These are phyloP conservation scores for Elymus sibiricus DNA, from an alignment of 176 grass and related monocot species.

Conservation along the genomic window DNA sequence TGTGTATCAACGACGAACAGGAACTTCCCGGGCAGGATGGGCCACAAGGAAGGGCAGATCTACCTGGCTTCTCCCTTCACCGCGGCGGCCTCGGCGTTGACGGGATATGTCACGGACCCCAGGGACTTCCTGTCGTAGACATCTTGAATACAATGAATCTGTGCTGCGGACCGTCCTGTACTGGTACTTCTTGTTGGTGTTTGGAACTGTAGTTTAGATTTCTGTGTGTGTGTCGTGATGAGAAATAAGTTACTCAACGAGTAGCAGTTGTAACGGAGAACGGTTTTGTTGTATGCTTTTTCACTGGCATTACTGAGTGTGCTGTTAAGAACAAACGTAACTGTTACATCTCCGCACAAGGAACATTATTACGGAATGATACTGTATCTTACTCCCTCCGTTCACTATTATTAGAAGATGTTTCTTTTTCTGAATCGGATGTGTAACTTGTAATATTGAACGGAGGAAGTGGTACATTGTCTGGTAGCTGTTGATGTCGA, in stretches of 20 bases:
- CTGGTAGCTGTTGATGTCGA: too few relatives aligned
- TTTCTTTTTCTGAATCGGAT: too few relatives aligned
- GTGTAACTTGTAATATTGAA: too few relatives aligned
- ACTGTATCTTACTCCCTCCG: neutral
- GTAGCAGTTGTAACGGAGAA: neutral
- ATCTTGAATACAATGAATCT: neutral
- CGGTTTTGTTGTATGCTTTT: neutral
- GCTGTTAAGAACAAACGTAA: neutral
- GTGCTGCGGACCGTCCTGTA: neutral
- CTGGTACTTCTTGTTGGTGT: neutral
- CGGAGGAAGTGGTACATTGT: too few relatives aligned
- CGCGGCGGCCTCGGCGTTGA: conserved; percentile 68
- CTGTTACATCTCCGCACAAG: neutral
- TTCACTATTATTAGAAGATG: too few relatives aligned
- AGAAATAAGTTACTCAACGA: conserved; percentile 21
- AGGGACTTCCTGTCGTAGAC: conserved; percentile 60
- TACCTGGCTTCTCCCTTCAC: conserved; percentile 93
- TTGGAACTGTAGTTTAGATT: conserved; percentile 1
- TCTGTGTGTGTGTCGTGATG: neutral
- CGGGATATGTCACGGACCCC: conserved; percentile 85
- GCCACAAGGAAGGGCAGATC: conserved; percentile 93
- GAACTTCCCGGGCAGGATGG: conserved; percentile 97
- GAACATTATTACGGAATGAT: neutral
- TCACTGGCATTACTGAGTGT: neutral
- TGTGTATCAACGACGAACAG: conserved; percentile 95